Conservation (phyloP, 2,329 filamentous ascomycete species). For the Akanthomyces dipterigenus region DNA sequence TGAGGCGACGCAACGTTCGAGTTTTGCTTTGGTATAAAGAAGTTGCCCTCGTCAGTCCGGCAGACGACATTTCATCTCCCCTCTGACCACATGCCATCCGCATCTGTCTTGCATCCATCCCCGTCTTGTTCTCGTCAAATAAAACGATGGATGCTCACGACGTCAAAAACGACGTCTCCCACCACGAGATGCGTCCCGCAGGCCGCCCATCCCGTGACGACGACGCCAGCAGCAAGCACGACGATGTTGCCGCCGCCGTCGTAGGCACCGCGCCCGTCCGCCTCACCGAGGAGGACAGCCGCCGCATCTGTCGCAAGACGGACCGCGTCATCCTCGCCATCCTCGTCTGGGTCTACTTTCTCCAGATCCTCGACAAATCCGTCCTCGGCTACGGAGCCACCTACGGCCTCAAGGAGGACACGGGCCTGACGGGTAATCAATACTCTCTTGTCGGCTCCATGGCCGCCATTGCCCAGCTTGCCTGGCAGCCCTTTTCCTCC, state of each 20-base stretch:
- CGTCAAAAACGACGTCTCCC: slow-evolving; percentile 11
- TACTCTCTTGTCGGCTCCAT: slow-evolving; percentile 54
- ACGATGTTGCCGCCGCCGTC: slow-evolving; percentile 3
- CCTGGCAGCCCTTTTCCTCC: slow-evolving; percentile 54
- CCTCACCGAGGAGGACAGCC: slow-evolving; percentile 31
- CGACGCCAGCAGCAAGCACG: slow-evolving; percentile 6
- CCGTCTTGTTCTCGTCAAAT: neutral
- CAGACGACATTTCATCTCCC: neutral
- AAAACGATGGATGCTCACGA: slow-evolving; percentile 3
- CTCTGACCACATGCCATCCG: neutral
- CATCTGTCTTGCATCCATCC: neutral
- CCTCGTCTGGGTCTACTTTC: slow-evolving; percentile 52
- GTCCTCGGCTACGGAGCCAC: slow-evolving; percentile 52
- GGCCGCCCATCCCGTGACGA: neutral
- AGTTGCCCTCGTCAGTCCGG: neutral
- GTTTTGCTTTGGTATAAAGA: neutral
- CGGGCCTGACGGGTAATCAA: slow-evolving; percentile 43
- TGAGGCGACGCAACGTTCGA: neutral
- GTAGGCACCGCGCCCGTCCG: neutral
- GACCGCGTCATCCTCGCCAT: slow-evolving; percentile 51
- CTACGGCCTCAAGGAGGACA: slow-evolving; percentile 45
- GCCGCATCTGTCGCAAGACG: slow-evolving; percentile 52
- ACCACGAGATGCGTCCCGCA: slow-evolving; percentile 10
- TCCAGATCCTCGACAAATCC: slow-evolving; percentile 53
- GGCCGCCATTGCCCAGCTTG: slow-evolving; percentile 51